Percentiles rank a stretch among this genome's conserved stretches.
These are phyloP conservation scores for Zelonia costaricensis DNA, from an alignment of 208 protist genomes.

Conservation along the genomic window DNA sequence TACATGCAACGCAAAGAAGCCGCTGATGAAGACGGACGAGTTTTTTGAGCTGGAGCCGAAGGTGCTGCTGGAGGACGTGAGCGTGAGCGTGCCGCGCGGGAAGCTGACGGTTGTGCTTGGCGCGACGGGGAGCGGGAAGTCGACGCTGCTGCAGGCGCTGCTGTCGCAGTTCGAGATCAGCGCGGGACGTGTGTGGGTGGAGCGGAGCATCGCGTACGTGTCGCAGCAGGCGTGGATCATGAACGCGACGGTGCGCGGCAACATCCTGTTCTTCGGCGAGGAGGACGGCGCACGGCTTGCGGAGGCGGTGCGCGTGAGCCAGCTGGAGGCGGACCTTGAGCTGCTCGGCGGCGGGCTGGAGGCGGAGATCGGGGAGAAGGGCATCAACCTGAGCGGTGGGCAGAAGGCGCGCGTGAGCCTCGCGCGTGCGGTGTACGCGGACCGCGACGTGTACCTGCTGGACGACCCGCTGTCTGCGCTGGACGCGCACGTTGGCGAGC, in stretches of 20 bases:
- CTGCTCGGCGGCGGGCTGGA: constrained; percentile 79
- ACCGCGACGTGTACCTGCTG: constrained; percentile 86
- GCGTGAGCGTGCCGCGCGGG: constrained; percentile 39
- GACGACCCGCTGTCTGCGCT: constrained; percentile 94
- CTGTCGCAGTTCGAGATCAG: constrained; percentile 40
- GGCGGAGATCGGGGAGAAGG: constrained; percentile 91
- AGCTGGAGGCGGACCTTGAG: constrained; percentile 85
- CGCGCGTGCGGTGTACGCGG: constrained; percentile 86
- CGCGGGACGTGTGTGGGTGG: constrained; percentile 31
- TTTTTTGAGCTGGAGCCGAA: constrained; percentile 42
- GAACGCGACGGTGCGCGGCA: constrained; percentile 90
- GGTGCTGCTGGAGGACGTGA: constrained; percentile 39
- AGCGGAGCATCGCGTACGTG: constrained; percentile 81
- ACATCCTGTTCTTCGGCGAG: constrained; percentile 90
- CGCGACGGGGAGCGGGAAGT: constrained; percentile 75
- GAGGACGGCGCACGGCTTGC: constrained; percentile 54
- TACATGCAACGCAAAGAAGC: background rate
- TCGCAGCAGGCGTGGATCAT: constrained; percentile 94
- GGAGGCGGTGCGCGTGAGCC: constrained; percentile 49
- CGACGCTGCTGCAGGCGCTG: constrained; percentile 52
- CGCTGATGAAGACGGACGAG: background rate
- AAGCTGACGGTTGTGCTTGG: constrained; percentile 71
- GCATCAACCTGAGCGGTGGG: constrained; percentile 89
- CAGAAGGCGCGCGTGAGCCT: constrained; percentile 89
- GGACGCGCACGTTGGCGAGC: constrained; percentile 83